Percentiles rank a stretch among this genome's conserved stretches.
These are phyloP conservation scores for Ophiostoma montium DNA, from an alignment of 2,329 filamentous ascomycete species.

Conservation along the genomic window DNA sequence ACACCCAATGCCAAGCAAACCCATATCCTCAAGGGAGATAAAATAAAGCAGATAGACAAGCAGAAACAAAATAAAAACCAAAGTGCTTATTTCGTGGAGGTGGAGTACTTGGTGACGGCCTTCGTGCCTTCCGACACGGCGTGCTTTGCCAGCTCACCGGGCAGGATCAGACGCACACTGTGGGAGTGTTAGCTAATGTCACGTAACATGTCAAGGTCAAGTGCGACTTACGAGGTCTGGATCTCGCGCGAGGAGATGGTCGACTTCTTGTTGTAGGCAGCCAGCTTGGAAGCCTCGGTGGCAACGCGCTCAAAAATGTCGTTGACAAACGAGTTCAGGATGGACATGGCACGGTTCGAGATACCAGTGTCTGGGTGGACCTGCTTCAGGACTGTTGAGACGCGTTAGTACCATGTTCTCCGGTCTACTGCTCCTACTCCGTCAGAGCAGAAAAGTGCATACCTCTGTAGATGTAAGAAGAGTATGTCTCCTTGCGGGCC, in stretches of 20 bases:
- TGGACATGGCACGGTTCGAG: slow-evolving; percentile 99
- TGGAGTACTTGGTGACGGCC: slow-evolving; percentile 99
- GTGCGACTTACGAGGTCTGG: slow-evolving; percentile 65
- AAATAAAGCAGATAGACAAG: slow-evolving; percentile 38
- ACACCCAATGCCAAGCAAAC: slow-evolving; percentile 44
- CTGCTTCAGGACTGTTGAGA: slow-evolving; percentile 80
- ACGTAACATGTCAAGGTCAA: slow-evolving; percentile 18
- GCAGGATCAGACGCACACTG: slow-evolving; percentile 86
- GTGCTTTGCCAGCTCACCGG: slow-evolving; percentile 98
- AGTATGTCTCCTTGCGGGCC: slow-evolving; percentile 99
- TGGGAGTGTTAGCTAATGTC: slow-evolving; percentile 40
- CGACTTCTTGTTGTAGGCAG: slow-evolving; percentile 99
- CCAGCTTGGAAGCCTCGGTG: slow-evolving; percentile 96
- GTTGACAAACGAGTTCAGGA: slow-evolving; percentile 99
- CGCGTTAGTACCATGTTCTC: background rate
- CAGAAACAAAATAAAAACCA: slow-evolving; percentile 19
- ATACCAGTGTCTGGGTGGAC: slow-evolving; percentile 99
- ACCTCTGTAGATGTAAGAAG: slow-evolving; percentile 99
- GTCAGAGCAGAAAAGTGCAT: slow-evolving; percentile 19
- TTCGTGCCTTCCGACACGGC: slow-evolving; percentile 99
- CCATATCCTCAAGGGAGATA: slow-evolving; percentile 23
- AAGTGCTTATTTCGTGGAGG: slow-evolving; percentile 77
- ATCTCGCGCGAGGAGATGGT: slow-evolving; percentile 99
- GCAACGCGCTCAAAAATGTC: slow-evolving; percentile 99
- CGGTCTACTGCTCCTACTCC: background rate